These are phyloP conservation scores for Meyerozyma smithsonii DNA, from an alignment of 1,139 yeast genomes.

Conservation along the genomic window DNA sequence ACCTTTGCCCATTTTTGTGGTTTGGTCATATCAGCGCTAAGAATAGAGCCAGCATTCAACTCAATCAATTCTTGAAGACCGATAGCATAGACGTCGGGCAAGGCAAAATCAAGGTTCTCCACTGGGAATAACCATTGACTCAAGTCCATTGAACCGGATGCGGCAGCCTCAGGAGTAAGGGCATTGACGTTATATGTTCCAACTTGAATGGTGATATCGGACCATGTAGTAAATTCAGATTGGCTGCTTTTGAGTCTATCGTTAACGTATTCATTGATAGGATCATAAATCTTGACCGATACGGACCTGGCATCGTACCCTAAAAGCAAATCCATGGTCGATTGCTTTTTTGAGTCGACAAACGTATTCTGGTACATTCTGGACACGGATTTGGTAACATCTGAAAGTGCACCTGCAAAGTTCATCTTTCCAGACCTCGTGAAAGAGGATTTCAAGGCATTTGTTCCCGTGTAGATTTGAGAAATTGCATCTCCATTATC, in stretches of 20 bases:
- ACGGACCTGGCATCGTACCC: slow-evolving; percentile 71
- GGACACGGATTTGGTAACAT: slow-evolving; percentile 92
- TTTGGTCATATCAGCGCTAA: slow-evolving; percentile 63
- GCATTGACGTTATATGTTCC: slow-evolving; percentile 94
- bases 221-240: slow-evolving; percentile 55
- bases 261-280: slow-evolving; percentile 76
- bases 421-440: slow-evolving; percentile 95
- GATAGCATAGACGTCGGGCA: slow-evolving; percentile 72
- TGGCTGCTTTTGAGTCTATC: slow-evolving; percentile 50
- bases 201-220: slow-evolving; percentile 60
- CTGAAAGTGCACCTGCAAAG: slow-evolving; percentile 91
- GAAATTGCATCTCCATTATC: slow-evolving; percentile 97
- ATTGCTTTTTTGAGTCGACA: slow-evolving; percentile 86
- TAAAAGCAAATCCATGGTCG: slow-evolving; percentile 75
- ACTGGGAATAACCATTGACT: slow-evolving; percentile 80
- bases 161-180: slow-evolving; percentile 37
- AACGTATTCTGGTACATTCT: slow-evolving; percentile 95
- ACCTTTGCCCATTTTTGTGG: slow-evolving; percentile 61
- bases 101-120: slow-evolving; percentile 37
- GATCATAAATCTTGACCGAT: slow-evolving; percentile 78
- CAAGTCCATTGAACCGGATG: slow-evolving; percentile 40
- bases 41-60: slow-evolving; percentile 76
- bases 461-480: slow-evolving; percentile 95
- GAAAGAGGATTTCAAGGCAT: slow-evolving; percentile 90
- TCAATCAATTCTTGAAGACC: slow-evolving; percentile 95